Evolutionary conservation across 495 filamentous ascomycete species (phyloP), one percentile per base, ranked within the genome.

Genomic region (Aspergillus hancockii): DNA sequence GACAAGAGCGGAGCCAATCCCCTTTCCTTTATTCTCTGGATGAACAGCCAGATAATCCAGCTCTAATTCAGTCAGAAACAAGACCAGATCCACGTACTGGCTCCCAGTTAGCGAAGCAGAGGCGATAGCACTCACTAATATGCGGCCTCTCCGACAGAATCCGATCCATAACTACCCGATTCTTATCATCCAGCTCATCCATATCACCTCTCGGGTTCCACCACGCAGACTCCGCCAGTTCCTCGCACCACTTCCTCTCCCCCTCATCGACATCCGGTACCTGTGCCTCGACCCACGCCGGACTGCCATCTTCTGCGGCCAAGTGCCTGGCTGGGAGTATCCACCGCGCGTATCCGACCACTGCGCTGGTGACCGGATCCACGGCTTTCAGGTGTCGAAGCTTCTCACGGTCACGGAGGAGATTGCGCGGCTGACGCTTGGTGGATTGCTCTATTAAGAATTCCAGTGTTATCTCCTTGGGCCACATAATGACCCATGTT

Each of bases 41-140:
- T 74, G 70, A 23, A 72, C 71, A 21, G 71, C 71, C n/a, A 74
- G 54, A 54, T 69, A 69, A 2, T 72, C 68, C 18, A 74, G 63
- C 31, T 64, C 41, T 59, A 46, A 38, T 22, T n/a, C n/a, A n/a
- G n/a, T n/a, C 14, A 31, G 13, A 16, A 51, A 31, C n/a, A 10
- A 43, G 38, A 4, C n/a, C 38, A 43, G 6, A 5, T 14, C 38
- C 10, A 7, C 10, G 6, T 32, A 32, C n/a, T n/a, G n/a, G n/a
- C n/a, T n/a, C n/a, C n/a, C n/a, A n/a, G n/a, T n/a, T n/a, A n/a
- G n/a, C n/a, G n/a, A n/a, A n/a, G n/a, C n/a, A 18, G 38, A 43
- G 8, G 13, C 8, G 38, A n/a, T 14, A 16, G 14, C n/a, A 59
- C 59, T 40, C 46, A 68, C 66, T 61, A 28, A 69, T 65, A 43